Base-by-base conservation (phyloP, 106 monocot species). In the Allium sativum region DNA sequence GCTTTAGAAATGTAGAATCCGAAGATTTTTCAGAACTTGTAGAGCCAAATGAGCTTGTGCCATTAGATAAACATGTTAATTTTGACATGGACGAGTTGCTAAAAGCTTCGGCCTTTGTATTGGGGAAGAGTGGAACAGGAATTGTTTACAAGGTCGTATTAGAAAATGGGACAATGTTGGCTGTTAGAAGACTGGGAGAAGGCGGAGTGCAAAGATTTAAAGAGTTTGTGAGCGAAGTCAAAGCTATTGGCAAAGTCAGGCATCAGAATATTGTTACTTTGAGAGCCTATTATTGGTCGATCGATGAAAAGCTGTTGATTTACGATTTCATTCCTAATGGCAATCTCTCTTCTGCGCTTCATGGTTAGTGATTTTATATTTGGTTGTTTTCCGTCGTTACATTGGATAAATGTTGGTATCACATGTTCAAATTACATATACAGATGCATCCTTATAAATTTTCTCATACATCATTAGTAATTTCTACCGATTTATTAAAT, bases 81-180 rank as follows among this genome's bases (percentile, higher is more conserved):
- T 68, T 62, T 18, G 61, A 70, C 55, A 44, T 89, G 55, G 84
- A 89, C 53, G 88, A 81, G 71, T 80, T 89, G 22, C 47, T 89
- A 40, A 81, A 83, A 68, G 79, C 88, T 11, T 84, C 88, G 19
- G 88, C 88, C n/a, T 78, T 81, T 48, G 78, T 89, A 10, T 43
- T 89, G 55, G 88, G 88, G 16, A 89, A 89, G 76, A 83, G 83
- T 40, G 70, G 74, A 58, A 72, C 76, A 7, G 88, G 88, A 14
- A 89, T 89, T 44, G 80, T 83, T 47, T 89, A 89, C 63, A 89
- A 78, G 63, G 88, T 89, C 59, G 83, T 84, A 69, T 66, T 89
- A 10, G 88, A 83, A 18, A 76, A 78, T 70, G 88, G 81, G 21
- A 53, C 78, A 0, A 80, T 63, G 55, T 73, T 89, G 68, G 84